Evolutionary conservation across 352 stramenopile genomes (phyloP).

Genomic region (Phytophthora constricta): DNA sequence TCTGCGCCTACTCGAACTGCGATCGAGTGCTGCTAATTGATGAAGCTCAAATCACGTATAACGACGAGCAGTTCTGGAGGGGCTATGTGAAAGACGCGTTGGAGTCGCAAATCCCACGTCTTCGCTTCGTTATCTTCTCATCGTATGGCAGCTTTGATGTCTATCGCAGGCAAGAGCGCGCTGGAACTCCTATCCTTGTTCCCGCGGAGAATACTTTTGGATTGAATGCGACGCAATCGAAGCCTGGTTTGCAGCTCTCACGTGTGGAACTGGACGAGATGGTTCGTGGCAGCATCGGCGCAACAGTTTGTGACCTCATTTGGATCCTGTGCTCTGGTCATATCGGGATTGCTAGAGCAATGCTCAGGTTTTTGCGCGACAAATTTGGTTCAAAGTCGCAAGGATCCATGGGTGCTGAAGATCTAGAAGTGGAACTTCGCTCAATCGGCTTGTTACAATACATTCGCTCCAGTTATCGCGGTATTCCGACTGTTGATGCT

Average conservation of each 20-base stretch:
- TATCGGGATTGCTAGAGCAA: constrained; percentile 45
- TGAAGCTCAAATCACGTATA: background rate
- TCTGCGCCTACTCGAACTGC: background rate
- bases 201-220: constrained; percentile 33
- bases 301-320: constrained; percentile 34
- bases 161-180: constrained; percentile 23
- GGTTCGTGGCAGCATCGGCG: constrained; percentile 25
- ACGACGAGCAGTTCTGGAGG: constrained; percentile 18
- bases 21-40: background rate
- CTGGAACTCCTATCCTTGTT: constrained; percentile 24
- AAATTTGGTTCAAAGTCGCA: constrained; percentile 29
- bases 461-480: constrained; percentile 28
- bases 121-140: constrained; percentile 38
- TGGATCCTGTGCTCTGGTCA: constrained; percentile 41
- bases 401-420: constrained; percentile 25
- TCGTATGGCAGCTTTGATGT: no score
- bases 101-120: constrained; percentile 18
- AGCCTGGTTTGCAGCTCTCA: no score
- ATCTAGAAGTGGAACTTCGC: constrained; percentile 24
- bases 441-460: constrained; percentile 28
- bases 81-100: constrained; percentile 28
- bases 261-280: no score
- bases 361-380: constrained; percentile 25
- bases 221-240: constrained; percentile 29
- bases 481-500: constrained; percentile 33